Percentiles rank a stretch among this genome's conserved stretches.
phyloP scores from a whole-genome alignment of 306 rosid species.

The Dalbergia oliveri region DNA sequence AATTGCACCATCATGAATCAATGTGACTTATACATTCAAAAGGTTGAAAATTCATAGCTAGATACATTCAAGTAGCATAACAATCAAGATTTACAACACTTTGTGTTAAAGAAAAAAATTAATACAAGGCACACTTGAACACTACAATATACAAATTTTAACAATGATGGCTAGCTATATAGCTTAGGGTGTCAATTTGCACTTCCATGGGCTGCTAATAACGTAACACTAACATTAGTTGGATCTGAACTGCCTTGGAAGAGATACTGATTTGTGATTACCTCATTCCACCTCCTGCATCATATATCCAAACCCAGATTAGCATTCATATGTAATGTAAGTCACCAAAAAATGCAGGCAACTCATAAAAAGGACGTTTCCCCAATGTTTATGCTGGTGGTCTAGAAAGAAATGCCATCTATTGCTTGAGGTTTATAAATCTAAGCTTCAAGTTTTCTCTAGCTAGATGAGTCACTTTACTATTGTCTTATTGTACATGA shows the following conservation, averaged over 20 bases:
- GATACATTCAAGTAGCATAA: background rate
- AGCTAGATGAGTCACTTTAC: background rate
- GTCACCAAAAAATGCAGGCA: background rate
- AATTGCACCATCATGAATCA: background rate
- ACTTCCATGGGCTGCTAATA: slow-evolving; percentile 6
- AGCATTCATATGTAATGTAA: background rate
- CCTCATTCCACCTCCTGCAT: slow-evolving; percentile 43
- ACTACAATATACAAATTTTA: background rate
- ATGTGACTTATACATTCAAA: background rate
- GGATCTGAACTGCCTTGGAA: background rate
- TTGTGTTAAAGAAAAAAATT: background rate
- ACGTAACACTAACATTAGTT: slow-evolving; percentile 18
- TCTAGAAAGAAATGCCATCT: background rate
- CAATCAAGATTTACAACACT: background rate
- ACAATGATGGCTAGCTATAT: slow-evolving; percentile 4
- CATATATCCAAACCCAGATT: slow-evolving; percentile 26
- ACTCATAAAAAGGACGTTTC: background rate
- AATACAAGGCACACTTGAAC: slow-evolving; percentile 3
- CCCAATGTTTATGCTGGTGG: background rate
- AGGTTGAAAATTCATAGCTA: slow-evolving; percentile 1
- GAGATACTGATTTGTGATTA: background rate
- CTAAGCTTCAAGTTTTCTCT: slow-evolving; percentile 14
- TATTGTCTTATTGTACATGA: background rate
- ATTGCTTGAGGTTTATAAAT: slow-evolving; percentile 8
- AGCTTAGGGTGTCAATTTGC: slow-evolving; percentile 31